Conservation (phyloP, 352 stramenopile genomes). For the Phytopythium chamaehyphon region DNA sequence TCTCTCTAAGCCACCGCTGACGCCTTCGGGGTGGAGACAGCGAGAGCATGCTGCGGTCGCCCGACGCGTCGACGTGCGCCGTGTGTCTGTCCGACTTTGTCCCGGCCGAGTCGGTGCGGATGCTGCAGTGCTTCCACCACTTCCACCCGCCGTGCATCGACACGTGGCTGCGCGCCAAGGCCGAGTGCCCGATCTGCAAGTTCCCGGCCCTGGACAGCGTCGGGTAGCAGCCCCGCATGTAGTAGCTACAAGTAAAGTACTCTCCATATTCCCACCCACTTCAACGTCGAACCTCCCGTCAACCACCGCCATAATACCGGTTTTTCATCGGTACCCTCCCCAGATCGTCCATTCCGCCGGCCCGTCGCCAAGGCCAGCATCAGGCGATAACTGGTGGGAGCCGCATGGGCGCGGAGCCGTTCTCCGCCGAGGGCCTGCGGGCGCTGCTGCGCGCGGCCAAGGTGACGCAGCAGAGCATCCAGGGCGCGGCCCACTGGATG, state of each 20-base stretch:
- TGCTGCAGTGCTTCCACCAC: constrained; percentile 78
- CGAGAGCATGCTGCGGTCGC: constrained; percentile 49
- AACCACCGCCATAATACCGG: not conserved
- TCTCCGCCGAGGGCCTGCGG: constrained; percentile 61
- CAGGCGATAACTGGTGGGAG: too few relatives aligned
- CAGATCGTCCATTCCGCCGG: not conserved
- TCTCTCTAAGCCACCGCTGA: not conserved
- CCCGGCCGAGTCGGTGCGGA: constrained; percentile 33
- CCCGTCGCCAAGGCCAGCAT: too few relatives aligned
- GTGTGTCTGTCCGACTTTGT: constrained; percentile 64
- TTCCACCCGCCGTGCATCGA: constrained; percentile 79
- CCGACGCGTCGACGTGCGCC: constrained; percentile 48
- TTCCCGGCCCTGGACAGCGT: constrained; percentile 50
- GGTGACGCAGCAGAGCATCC: constrained; percentile 81
- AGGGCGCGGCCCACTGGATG: constrained; percentile 77
- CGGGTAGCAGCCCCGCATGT: too few relatives aligned
- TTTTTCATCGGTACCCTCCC: constrained; percentile 2
- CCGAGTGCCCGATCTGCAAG: constrained; percentile 77
- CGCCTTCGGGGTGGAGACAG: constrained; percentile 14
- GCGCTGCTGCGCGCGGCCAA: constrained; percentile 61
- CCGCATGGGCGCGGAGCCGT: constrained; percentile 12
- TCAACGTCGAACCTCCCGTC: not conserved
- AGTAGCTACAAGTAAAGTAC: too few relatives aligned
- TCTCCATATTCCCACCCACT: not conserved
- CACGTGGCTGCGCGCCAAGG: constrained; percentile 66